Evolutionary conservation across 441 rosid genomes (phyloP).

Genomic region (Lagerstroemia fauriei): DNA sequence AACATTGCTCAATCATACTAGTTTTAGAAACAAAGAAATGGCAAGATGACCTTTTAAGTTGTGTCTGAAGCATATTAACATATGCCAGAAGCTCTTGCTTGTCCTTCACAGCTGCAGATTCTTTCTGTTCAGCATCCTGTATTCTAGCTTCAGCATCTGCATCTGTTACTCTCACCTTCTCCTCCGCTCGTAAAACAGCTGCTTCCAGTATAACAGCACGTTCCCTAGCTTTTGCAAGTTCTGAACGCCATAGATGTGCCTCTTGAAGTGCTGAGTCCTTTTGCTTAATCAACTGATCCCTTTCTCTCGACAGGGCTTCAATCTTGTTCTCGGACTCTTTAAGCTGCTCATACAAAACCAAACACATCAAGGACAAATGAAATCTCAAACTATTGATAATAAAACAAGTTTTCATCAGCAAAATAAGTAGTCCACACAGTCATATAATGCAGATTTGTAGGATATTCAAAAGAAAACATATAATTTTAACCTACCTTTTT

Average conservation of each 20-base stretch:
- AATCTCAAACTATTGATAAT: constrained; percentile 12
- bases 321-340: constrained; percentile 71
- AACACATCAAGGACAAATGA: constrained; percentile 16
- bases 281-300: constrained; percentile 69
- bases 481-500: constrained; percentile 49
- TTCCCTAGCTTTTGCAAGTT: constrained; percentile 93
- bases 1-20: not conserved
- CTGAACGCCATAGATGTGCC: constrained; percentile 88
- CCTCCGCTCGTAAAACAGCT: constrained; percentile 85
- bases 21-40: not conserved
- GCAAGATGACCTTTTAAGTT: constrained; percentile 73
- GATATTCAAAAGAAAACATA: not conserved
- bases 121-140: constrained; percentile 72
- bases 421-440: not conserved
- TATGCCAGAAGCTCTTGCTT: constrained; percentile 89
- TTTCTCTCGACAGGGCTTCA: constrained; percentile 57
- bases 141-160: constrained; percentile 72
- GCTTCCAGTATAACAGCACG: constrained; percentile 82
- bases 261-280: constrained; percentile 84
- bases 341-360: constrained; percentile 45
- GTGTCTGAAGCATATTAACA: constrained; percentile 69
- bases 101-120: constrained; percentile 66
- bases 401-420: not conserved
- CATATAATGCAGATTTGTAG: not conserved
- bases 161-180: constrained; percentile 79